Percentiles rank a stretch among this genome's conserved stretches.
These are phyloP conservation scores for Herpotrichia juniperi DNA, from an alignment of 2,329 filamentous ascomycete genomes.

Conservation along the genomic window DNA sequence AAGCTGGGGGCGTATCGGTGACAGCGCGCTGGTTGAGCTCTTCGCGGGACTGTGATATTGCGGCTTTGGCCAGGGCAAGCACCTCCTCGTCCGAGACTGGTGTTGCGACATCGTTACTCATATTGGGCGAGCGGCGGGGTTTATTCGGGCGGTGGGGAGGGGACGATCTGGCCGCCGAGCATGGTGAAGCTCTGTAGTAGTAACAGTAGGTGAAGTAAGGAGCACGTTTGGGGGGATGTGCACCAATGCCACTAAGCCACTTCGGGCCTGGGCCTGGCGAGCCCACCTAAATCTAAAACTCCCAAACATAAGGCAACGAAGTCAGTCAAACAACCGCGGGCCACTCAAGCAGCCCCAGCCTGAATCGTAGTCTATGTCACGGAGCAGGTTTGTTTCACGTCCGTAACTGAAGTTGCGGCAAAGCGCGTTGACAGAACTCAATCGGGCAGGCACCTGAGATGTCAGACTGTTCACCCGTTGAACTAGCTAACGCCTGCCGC, in stretches of 20 bases:
- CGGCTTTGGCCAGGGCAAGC: slow-evolving; percentile 68
- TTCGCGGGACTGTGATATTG: slow-evolving; percentile 70
- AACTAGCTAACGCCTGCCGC: not conserved
- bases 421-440: not conserved
- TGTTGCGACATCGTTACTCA: slow-evolving; percentile 47
- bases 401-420: not conserved
- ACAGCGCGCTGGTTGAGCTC: slow-evolving; percentile 60
- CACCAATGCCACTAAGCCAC: not conserved
- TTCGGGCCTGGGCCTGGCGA: not conserved
- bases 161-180: slow-evolving; percentile 10
- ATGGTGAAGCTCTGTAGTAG: slow-evolving; percentile 5
- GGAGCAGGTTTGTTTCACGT: not conserved
- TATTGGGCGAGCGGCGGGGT: slow-evolving; percentile 19
- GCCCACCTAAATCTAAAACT: not conserved
- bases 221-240: not conserved
- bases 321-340: not conserved
- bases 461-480: not conserved
- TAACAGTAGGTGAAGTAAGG: not conserved
- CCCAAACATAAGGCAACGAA: not conserved
- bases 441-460: not conserved
- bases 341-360: not conserved
- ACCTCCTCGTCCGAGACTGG: slow-evolving; percentile 68
- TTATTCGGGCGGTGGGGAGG: slow-evolving; percentile 2
- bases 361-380: not conserved
- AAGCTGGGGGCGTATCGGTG: slow-evolving; percentile 66